These are phyloP conservation scores for Pestalotiopsis sp. DNA, from an alignment of 2,329 filamentous ascomycete species.

Conservation along the genomic window DNA sequence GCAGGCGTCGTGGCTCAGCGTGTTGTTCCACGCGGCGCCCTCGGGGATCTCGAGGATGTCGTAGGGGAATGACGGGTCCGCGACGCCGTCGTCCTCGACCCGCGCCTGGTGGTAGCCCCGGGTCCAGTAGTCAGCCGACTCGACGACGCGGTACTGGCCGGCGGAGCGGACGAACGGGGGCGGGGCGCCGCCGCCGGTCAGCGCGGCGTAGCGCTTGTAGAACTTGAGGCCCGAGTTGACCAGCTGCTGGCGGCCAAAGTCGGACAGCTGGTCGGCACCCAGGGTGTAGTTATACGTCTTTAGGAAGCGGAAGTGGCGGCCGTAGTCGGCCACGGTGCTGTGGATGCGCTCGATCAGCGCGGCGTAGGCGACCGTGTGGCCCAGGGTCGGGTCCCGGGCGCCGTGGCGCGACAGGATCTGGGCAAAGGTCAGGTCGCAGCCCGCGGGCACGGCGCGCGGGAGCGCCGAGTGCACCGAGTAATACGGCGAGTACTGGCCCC, in stretches of 20 bases:
- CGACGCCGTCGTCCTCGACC: conserved; percentile 41
- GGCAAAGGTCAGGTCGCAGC: conserved; percentile 78
- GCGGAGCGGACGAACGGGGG: conserved; percentile 78
- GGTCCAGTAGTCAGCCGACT: conserved; percentile 76
- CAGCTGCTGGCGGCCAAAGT: conserved; percentile 71
- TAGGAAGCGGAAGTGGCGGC: conserved; percentile 69
- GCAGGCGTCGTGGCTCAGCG: conserved; percentile 76
- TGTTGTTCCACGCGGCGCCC: conserved; percentile 71
- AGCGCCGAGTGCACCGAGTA: conserved; percentile 74
- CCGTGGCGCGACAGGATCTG: conserved; percentile 85
- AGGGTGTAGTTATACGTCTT: conserved; percentile 71
- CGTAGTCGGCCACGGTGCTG: conserved; percentile 55
- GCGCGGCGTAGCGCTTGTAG: conserved; percentile 69
- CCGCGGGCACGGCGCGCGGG: conserved; percentile 58
- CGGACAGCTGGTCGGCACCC: conserved; percentile 68
- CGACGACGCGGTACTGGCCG: conserved; percentile 70
- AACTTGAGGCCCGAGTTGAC: conserved; percentile 76
- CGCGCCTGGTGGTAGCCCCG: conserved; percentile 69
- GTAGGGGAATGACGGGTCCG: conserved; percentile 49
- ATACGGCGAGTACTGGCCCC: conserved; percentile 89
- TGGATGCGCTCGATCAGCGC: conserved; percentile 69
- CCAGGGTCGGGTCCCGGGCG: conserved; percentile 75
- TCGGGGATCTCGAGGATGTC: conserved; percentile 73
- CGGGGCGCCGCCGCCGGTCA: conserved; percentile 61
- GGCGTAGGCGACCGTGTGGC: conserved; percentile 68